Percentiles rank a stretch among this genome's conserved stretches.
phyloP scores from a whole-genome alignment of 2,329 filamentous ascomycete genomes.

The Penicillium sp. region DNA sequence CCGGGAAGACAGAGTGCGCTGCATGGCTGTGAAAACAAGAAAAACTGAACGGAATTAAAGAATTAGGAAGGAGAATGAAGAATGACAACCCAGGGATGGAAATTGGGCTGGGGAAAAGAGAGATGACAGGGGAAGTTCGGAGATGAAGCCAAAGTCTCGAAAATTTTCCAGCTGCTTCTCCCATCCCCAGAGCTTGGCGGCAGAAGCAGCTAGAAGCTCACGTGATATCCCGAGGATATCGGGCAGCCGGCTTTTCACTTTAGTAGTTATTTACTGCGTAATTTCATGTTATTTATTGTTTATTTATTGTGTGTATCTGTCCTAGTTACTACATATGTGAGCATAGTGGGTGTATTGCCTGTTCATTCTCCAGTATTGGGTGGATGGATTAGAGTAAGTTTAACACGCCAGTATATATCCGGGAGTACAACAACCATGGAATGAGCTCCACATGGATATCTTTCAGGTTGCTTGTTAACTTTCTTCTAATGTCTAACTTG shows the following conservation, averaged over 20 bases:
- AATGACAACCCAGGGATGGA: conserved; percentile 29
- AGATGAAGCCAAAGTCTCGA: conserved; percentile 39
- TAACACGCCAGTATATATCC: no score
- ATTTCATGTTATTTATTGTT: no score
- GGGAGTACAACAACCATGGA: no score
- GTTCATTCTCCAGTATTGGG: no score
- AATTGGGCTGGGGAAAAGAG: conserved; percentile 28
- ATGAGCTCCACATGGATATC: no score
- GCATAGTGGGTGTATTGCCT: no score
- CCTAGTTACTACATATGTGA: no score
- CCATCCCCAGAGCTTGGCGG: conserved; percentile 42
- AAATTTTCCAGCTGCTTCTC: conserved; percentile 41
- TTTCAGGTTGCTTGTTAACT: no score
- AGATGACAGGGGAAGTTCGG: conserved; percentile 26
- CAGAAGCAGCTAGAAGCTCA: conserved; percentile 43
- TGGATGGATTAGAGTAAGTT: no score
- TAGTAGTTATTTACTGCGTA: no score
- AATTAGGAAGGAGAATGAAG: conserved; percentile 19
- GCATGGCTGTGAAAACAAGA: conserved; percentile 56
- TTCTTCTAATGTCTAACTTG: no score
- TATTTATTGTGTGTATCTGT: no score
- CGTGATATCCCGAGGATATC: conserved; percentile 32
- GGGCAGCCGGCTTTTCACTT: conserved; percentile 4
- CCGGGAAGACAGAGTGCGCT: conserved; percentile 85
- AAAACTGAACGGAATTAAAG: conserved; percentile 18